Conservation (phyloP, 257 asterid genomes). For the Nyctanthes arbortristis region DNA sequence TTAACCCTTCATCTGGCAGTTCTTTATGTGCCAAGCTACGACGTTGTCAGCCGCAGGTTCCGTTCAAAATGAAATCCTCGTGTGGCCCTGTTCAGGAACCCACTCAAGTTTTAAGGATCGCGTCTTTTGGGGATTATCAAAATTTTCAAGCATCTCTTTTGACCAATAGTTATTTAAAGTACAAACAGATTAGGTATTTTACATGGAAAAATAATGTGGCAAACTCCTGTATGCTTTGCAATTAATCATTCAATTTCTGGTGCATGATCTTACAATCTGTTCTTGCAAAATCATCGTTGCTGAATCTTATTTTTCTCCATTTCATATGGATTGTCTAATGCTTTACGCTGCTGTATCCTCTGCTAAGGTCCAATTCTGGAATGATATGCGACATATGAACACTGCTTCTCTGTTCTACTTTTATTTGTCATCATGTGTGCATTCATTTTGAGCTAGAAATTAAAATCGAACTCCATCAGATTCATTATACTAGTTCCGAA, state of each 20-base stretch:
- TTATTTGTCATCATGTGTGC: too few relatives aligned
- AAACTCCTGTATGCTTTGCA: slow-evolving; percentile 11
- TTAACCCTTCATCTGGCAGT: slow-evolving; percentile 43
- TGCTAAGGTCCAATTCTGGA: too few relatives aligned
- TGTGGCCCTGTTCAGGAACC: background rate
- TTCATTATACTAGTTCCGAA: too few relatives aligned
- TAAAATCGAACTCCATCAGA: too few relatives aligned
- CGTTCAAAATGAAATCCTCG: slow-evolving; percentile 29
- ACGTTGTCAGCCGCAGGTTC: slow-evolving; percentile 54
- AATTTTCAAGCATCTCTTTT: slow-evolving; percentile 23
- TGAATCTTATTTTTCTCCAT: too few relatives aligned
- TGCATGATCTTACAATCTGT: background rate
- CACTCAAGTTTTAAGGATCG: background rate
- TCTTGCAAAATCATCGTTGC: too few relatives aligned
- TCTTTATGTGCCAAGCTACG: slow-evolving; percentile 74
- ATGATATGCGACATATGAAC: too few relatives aligned
- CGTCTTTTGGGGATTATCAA: slow-evolving; percentile 6
- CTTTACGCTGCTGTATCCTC: too few relatives aligned
- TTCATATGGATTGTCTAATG: too few relatives aligned
- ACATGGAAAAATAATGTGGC: slow-evolving; percentile 23
- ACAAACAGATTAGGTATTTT: slow-evolving; percentile 11
- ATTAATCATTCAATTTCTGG: slow-evolving; percentile 8
- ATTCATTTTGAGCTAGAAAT: too few relatives aligned
- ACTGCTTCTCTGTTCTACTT: too few relatives aligned
- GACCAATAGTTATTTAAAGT: too few relatives aligned